phyloP scores from a whole-genome alignment of 345 rosid genomes.

The Kandelia obovata region DNA sequence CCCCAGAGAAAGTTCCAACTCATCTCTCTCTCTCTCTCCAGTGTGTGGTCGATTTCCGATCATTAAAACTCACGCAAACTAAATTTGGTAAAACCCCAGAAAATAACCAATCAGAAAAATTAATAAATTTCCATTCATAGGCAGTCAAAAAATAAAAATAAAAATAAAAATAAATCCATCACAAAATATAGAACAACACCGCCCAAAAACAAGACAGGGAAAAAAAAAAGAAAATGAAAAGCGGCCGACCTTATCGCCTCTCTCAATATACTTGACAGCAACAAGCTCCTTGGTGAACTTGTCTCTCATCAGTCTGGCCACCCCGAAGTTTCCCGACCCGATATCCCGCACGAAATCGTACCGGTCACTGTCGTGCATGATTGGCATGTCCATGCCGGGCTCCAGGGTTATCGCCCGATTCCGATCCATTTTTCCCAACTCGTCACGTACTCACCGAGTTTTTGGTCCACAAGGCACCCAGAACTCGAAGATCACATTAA shows the following conservation, averaged over 20 bases:
- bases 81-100: no score
- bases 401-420: conserved; percentile 22
- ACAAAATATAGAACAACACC: neutral
- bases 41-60: no score
- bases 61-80: no score
- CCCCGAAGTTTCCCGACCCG: conserved; percentile 33
- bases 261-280: conserved; percentile 31
- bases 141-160: neutral
- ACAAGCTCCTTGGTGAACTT: conserved; percentile 32
- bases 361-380: conserved; percentile 29
- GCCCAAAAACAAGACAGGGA: neutral
- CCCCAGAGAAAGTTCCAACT: no score
- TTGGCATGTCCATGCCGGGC: conserved; percentile 33
- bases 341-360: conserved; percentile 34
- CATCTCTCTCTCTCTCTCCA: no score
- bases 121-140: no score
- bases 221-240: neutral
- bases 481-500: conserved; percentile 8
- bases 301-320: conserved; percentile 31
- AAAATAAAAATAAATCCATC: neutral
- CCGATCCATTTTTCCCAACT: conserved; percentile 16
- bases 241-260: conserved; percentile 30
- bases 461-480: neutral
- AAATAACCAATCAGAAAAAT: no score
- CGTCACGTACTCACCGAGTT: neutral